Evolutionary conservation across 2,329 filamentous ascomycete genomes (phyloP).

Genomic region (Aspergillus neoniger): DNA sequence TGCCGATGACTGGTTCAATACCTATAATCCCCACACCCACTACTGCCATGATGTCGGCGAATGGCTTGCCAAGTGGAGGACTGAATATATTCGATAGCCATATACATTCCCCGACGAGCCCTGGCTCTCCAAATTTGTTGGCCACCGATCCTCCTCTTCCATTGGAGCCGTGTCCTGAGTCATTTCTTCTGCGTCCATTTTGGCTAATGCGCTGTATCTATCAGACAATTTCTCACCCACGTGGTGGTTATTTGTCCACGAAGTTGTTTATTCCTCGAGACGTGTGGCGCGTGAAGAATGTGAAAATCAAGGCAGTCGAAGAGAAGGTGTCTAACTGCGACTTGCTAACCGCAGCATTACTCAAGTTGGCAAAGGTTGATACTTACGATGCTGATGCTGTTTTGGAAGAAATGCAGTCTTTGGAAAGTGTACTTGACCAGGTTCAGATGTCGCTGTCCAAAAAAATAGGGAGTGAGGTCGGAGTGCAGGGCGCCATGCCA

Average conservation of each 20-base stretch:
- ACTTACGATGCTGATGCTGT: conserved; percentile 89
- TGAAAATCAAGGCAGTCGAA: conserved; percentile 87
- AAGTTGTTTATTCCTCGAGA: conserved; percentile 91
- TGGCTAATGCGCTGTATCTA: conserved; percentile 97
- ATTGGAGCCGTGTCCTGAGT: conserved; percentile 87
- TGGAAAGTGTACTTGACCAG: conserved; percentile 84
- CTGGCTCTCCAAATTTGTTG: conserved; percentile 67
- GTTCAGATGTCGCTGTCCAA: conserved; percentile 75
- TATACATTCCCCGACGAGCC: conserved; percentile 67
- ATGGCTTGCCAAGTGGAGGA: conserved; percentile 63
- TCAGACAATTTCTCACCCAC: conserved; percentile 86
- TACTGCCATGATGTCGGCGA: conserved; percentile 59
- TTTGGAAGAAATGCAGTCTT: conserved; percentile 86
- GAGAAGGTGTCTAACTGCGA: conserved; percentile 95
- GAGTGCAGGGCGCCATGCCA: conserved; percentile 70
- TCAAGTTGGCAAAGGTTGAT: conserved; percentile 81
- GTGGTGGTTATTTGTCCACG: conserved; percentile 87
- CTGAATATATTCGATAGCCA: conserved; percentile 82
- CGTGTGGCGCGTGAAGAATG: conserved; percentile 89
- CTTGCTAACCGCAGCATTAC: conserved; percentile 80
- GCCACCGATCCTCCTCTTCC: conserved; percentile 69
- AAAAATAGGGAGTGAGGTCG: conserved; percentile 91
- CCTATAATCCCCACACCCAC: conserved; percentile 70
- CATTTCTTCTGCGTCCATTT: conserved; percentile 87
- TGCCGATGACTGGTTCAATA: conserved; percentile 54